Percentiles rank a stretch among this genome's conserved stretches.
These are phyloP conservation scores for Hypoxylon sp. DNA, from an alignment of 2,329 filamentous ascomycete genomes.

Conservation along the genomic window DNA sequence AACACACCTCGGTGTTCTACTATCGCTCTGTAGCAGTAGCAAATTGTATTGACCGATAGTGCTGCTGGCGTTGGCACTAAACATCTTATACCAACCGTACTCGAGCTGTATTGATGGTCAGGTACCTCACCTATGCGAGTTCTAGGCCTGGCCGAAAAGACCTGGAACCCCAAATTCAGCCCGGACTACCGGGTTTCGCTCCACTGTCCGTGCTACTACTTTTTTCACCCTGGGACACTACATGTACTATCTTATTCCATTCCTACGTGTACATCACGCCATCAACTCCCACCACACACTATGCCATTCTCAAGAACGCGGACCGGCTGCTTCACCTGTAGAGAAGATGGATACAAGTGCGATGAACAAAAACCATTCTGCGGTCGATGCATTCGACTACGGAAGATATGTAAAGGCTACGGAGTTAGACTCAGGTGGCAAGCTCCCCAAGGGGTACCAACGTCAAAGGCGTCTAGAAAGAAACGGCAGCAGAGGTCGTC, in stretches of 20 bases:
- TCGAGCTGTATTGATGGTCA: too few relatives aligned
- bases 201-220: neutral
- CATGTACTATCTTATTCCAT: slow-evolving; percentile 1
- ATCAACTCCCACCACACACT: slow-evolving; percentile 1
- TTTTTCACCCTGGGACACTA: neutral
- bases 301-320: slow-evolving; percentile 48
- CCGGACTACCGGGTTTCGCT: neutral
- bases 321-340: slow-evolving; percentile 50
- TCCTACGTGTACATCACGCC: neutral
- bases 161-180: neutral
- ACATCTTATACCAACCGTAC: too few relatives aligned
- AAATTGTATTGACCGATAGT: too few relatives aligned
- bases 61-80: too few relatives aligned
- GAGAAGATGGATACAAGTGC: slow-evolving; percentile 54
- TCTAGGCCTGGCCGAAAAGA: neutral
- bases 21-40: too few relatives aligned
- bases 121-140: neutral
- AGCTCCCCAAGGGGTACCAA: slow-evolving; percentile 27
- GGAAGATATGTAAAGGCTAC: slow-evolving; percentile 52
- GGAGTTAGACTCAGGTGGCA: slow-evolving; percentile 52
- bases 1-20: too few relatives aligned
- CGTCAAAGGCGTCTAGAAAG: slow-evolving; percentile 17
- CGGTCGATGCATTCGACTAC: slow-evolving; percentile 50
- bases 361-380: slow-evolving; percentile 53
- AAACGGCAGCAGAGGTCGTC: slow-evolving; percentile 26